Percentiles rank a stretch among this genome's conserved stretches.
These are phyloP conservation scores for Fomitopsis pinicola DNA, from an alignment of 1,284 basidiomycete species.

Conservation along the genomic window DNA sequence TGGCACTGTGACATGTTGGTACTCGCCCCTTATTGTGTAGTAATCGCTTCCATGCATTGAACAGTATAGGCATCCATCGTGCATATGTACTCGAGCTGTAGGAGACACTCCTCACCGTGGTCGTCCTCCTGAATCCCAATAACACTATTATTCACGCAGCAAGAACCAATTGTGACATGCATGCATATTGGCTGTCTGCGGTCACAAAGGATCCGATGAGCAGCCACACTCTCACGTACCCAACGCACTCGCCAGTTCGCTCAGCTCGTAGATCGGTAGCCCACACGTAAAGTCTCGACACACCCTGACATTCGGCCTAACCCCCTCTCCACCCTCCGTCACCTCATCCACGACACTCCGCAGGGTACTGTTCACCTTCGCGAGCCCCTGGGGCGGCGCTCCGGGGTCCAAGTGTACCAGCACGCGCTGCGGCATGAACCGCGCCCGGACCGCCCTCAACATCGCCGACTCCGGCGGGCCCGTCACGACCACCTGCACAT, in stretches of 20 bases:
- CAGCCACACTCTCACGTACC: background rate
- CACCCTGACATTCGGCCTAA: conserved; percentile 18
- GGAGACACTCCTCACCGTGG: too few species aligned
- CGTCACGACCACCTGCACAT: conserved; percentile 21
- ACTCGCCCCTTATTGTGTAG: too few species aligned
- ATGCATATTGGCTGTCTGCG: too few species aligned
- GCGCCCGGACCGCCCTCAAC: conserved; percentile 14
- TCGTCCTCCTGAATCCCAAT: too few species aligned
- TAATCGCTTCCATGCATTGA: too few species aligned
- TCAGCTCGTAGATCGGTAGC: conserved; percentile 20
- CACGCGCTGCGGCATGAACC: conserved; percentile 24
- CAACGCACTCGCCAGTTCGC: conserved; percentile 13
- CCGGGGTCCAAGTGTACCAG: conserved; percentile 23
- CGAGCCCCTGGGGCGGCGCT: conserved; percentile 18
- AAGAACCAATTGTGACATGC: too few species aligned
- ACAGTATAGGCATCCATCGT: too few species aligned
- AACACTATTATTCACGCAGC: too few species aligned
- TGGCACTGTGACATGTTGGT: too few species aligned
- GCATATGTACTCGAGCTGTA: too few species aligned
- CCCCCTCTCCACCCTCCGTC: conserved; percentile 4
- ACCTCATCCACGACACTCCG: conserved; percentile 15
- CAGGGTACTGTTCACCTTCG: conserved; percentile 20
- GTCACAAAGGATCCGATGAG: too few species aligned
- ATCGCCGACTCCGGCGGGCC: conserved; percentile 12
- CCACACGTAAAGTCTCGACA: conserved; percentile 27